Evolutionary conservation across 75 land plant species (phyloP).

Genomic region (Gnetum montanum): DNA sequence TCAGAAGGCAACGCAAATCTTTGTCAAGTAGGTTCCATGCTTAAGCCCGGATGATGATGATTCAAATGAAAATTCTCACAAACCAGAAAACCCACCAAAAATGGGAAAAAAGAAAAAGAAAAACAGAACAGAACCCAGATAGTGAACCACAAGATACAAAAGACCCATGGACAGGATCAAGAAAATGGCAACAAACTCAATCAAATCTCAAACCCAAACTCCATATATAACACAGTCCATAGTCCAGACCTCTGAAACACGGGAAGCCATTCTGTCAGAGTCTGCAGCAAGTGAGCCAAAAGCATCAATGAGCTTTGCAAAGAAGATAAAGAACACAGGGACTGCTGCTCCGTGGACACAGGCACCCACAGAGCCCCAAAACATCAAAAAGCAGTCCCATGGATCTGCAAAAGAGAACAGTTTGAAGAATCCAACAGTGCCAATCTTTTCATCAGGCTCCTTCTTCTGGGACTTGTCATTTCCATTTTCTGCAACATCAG

Average conservation of each 20-base stretch:
- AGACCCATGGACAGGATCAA: too few relatives aligned
- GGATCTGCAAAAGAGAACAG: constrained; percentile 55
- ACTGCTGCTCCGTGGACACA: constrained; percentile 67
- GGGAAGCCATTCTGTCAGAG: constrained; percentile 31
- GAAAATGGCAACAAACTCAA: too few relatives aligned
- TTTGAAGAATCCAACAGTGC: constrained; percentile 21
- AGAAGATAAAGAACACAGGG: constrained; percentile 72
- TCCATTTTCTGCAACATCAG: neutral
- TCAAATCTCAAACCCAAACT: too few relatives aligned
- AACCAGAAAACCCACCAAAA: too few relatives aligned
- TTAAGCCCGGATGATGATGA: too few relatives aligned
- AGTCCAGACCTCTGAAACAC: constrained; percentile 61
- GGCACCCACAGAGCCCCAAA: constrained; percentile 54
- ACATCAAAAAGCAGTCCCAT: constrained; percentile 44
- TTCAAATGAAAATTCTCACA: too few relatives aligned
- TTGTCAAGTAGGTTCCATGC: too few relatives aligned
- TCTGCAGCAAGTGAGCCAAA: constrained; percentile 40
- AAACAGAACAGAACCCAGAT: too few relatives aligned
- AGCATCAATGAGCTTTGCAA: constrained; percentile 66
- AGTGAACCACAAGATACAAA: too few relatives aligned
- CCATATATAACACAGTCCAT: too few relatives aligned
- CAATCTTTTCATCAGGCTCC: neutral
- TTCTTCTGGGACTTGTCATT: neutral
- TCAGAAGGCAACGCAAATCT: too few relatives aligned
- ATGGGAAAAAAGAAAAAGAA: too few relatives aligned